Base-by-base conservation (phyloP, 768 basidiomycete genomes). In the Exidia glandulosa region DNA sequence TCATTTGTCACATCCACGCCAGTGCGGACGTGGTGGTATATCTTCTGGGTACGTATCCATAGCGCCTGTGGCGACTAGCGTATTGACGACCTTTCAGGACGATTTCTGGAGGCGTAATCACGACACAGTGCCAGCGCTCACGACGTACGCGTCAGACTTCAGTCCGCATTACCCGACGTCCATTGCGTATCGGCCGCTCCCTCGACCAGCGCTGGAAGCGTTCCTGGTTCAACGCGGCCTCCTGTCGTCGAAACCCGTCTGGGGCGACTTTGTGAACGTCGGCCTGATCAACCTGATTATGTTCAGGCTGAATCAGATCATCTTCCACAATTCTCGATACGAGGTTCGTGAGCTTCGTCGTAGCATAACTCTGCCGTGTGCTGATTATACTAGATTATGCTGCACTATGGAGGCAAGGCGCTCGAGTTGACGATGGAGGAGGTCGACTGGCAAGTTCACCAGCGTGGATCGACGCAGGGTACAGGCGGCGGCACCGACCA, bases 271-370 rank as follows among this genome's bases (percentile, higher is more conserved):
- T 57, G 79, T 87, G 63, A 78, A 86, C 64, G 70, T 79, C 6
- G 86, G 86, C 12, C 78, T 88, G 60, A 67, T 90, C 64, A 89
- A 89, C 72, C 85, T 84, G 67, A 66, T 90, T 23, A 90, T 89
- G 66, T 70, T 84, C 14, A 79, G 85, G 13, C 71, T 90, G 67
- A 86, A 88, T 66, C 84, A 88, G 60, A 78, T 81, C 9, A 81
- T 80, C 4, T 88, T 83, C 66, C 77, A 78, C 58, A 81, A 81
- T 3, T 67, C 70, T 54, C 27, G 73, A 73, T 36, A 69, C 30
- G 50, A 75, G 69, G 85, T 86, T 65, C 66, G 79, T 69, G n/a
- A n/a, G n/a, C 50, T 5, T 30, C 13, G 32, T 52, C 12, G 41
- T 1, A 7, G 27, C n/a, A n/a, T 29, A 34, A n/a, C 32, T 36